Conservation (phyloP, 257 asterid genomes). For the Echites panduratus region DNA sequence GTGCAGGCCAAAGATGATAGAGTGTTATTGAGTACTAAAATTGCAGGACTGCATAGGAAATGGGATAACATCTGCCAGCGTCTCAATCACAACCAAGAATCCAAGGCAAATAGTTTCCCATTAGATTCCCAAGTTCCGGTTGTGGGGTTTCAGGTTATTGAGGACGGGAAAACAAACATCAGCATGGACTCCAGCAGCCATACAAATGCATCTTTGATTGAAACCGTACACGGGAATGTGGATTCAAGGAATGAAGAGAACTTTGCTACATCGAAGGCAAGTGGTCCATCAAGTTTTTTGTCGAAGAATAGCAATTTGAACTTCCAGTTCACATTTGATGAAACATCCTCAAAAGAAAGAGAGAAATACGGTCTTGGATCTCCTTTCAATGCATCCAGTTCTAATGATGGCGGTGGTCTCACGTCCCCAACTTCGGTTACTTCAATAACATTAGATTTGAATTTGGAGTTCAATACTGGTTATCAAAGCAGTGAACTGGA, state of each 20-base stretch:
- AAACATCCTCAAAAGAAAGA: slow-evolving; percentile 21
- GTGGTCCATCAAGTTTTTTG: slow-evolving; percentile 24
- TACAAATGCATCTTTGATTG: slow-evolving; percentile 29
- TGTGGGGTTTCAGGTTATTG: slow-evolving; percentile 43
- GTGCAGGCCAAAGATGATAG: slow-evolving; percentile 85
- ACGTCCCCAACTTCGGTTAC: slow-evolving; percentile 55
- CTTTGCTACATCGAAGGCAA: slow-evolving; percentile 27
- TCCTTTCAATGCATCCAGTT: slow-evolving; percentile 26
- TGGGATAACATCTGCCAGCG: slow-evolving; percentile 61
- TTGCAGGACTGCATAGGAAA: slow-evolving; percentile 47
- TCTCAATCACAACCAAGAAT: slow-evolving; percentile 36
- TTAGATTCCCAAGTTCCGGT: slow-evolving; percentile 35
- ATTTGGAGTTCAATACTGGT: slow-evolving; percentile 36
- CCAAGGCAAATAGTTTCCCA: slow-evolving; percentile 23
- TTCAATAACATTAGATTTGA: slow-evolving; percentile 58
- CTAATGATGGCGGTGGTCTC: slow-evolving; percentile 22
- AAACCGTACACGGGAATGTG: slow-evolving; percentile 29
- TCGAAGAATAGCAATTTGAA: slow-evolving; percentile 22
- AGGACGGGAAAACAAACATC: slow-evolving; percentile 28
- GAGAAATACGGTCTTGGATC: slow-evolving; percentile 16
- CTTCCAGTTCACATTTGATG: slow-evolving; percentile 21
- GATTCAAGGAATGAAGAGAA: slow-evolving; percentile 27
- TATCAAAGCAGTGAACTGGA: slow-evolving; percentile 27
- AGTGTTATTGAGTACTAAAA: slow-evolving; percentile 39
- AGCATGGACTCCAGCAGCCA: slow-evolving; percentile 19